Evolutionary conservation across 2,329 filamentous ascomycete species (phyloP), one percentile per base, ranked within the genome.

Genomic region (Exophiala dermatitidis): DNA sequence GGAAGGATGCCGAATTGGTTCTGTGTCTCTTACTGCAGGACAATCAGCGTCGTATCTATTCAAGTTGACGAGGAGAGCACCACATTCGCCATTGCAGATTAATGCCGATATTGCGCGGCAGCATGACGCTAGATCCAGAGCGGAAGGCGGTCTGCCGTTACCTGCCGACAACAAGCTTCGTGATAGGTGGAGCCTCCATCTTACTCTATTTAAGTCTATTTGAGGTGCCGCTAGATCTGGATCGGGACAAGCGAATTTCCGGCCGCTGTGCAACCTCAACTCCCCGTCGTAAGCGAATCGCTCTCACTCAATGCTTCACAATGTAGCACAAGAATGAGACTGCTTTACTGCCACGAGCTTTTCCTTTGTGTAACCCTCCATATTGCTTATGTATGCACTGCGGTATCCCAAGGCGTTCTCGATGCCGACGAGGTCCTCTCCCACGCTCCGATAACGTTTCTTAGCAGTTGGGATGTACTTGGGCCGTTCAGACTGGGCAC

Each of bases 401-500:
- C 28, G 19, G 38, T 12, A 3, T 43, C 38, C 31, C 52, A 57
- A 46, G 32, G 48, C 42, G 37, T 52, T 19, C 45, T 50, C 33
- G 41, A 29, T n/a, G 36, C 7, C 3, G 43, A 52, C n/a, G 32
- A 32, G 28, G 29, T 34, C 5, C 19, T 41, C 26, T 10, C 41
- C 19, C 43, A 49, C 2, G 42, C 36, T 7, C 38, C 32, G 33
- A 32, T 67, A 28, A 50, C 38, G 7, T 62, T 71, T 42, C 68
- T 66, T 6, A 40, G 54, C n/a, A 51, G 30, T 30, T 81, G 78
- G 78, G 66, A 79, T 48, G 61, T 79, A 26, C 68, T 82, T 26
- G 80, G 79, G 2, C 80, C 79, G 5, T 82, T 81, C 60, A 74
- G 77, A 58, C 74, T 77, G 52, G 80, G 80, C 55, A 82, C 78